Evolutionary conservation across 192 early-diverging fungal genomes (phyloP), one percentile per base, ranked within the genome.

Genomic region (Podila epigama): DNA sequence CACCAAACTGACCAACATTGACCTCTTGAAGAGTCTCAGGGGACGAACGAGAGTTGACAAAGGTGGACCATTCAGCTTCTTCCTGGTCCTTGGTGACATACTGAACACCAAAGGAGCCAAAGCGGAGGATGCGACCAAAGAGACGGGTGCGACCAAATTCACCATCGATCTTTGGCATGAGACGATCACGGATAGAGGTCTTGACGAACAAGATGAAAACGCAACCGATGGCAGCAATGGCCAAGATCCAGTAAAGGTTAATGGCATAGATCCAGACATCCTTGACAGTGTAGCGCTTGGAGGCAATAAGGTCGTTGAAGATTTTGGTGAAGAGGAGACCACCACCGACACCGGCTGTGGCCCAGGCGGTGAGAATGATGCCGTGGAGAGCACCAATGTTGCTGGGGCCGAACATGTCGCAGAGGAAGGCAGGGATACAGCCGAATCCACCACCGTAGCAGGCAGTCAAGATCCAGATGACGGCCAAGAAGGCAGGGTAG

Each of bases 401-500:
- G 83, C 85, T 85, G 60, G 85, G 82, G 8, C 90, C 90, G 59
- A 90, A 93, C 87, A 90, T 90, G 58, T 93, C 92, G 42, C 90
- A 81, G 5, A 93, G 79, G 78, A 90, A 91, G 10, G 90, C 90
- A 0, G 91, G 92, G 51, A 93, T 90, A 79, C 89, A 83, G 42
- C 90, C 92, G 56, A 92, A 92, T 7, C 92, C 92, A 44, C 86
- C 89, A 58, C 92, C 92, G 60, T 92, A 93, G 81, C 86, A 90
- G 18, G 86, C 75, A 9, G 90, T 89, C 57, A 90, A 84, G 20
- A 81, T 61, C 85, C 89, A 91, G 42, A 89, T 71, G 6, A 83
- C 59, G 11, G 75, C 53, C 39, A 92, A 68, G 70, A 88, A 90
- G 2, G 78, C 82, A 51, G 82, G 75, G 81, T 89, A 91, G 71